Evolutionary conservation across 352 stramenopile genomes (phyloP), one percentile per base, ranked within the genome.

Genomic region (Thraustochytrium sp.): DNA sequence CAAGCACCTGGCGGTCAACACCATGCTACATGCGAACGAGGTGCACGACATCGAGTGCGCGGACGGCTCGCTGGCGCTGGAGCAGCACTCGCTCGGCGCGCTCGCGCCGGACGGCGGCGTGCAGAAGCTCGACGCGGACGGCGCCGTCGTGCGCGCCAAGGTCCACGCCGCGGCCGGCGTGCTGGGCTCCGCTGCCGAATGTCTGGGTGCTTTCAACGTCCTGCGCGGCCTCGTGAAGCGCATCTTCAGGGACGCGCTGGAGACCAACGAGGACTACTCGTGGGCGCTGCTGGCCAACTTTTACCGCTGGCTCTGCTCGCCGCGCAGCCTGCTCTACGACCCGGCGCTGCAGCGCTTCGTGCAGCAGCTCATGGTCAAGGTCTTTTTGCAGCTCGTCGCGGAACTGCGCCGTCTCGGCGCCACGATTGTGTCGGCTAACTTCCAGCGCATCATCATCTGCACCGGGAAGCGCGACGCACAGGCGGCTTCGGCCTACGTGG

Each of bases 251-350:
- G 96, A 99, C 82, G 94, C 97, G 13, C 89, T 94, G 44, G 85
- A 90, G 56, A 92, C 85, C 9, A 92, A 95, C 61, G 96, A 93
- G 84, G 91, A 93, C 51, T 94, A 97, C 77, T 96, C 96, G 0
- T 94, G 99, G 88, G 91, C 96, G 61, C 86, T 99, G 53, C 89
- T 99, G n/a, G 93, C 97, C 78, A 92, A 98, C 84, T 90, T 98
- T 23, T 98, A 98, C 75, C 93, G 96, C 11, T 96, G 97, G 88
- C 78, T 99, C 29, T 96, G 92, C 51, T 95, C 91, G 34, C 92
- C 92, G 0, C 89, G 93, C n/a, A 90, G 93, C 16, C 83, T 98
- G 4, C 90, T 98, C 48, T 97, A 97, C 86, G 94, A 99, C 82
- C 96, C 96, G 3, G 91, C 91, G 11, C 88, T 99, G 40, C 92